Evolutionary conservation across 75 land plant species (phyloP).

Genomic region (Sequoiadendron giganteum): DNA sequence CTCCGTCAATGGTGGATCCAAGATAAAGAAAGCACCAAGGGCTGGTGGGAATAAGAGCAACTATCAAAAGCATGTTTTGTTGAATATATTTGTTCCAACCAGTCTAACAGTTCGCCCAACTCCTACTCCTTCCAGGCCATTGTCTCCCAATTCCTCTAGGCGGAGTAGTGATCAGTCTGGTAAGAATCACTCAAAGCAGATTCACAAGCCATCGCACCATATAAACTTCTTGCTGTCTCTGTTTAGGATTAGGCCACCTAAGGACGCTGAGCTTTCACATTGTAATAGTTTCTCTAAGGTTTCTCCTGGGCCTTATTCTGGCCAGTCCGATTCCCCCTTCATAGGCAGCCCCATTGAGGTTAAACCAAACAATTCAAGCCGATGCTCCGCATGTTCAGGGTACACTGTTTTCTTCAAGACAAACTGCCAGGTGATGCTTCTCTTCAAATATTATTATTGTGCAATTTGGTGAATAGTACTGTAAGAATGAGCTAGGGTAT

Average conservation of each 20-base stretch:
- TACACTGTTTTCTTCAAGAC: conserved; percentile 10
- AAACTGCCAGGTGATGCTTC: conserved; percentile 10
- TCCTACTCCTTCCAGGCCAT: conserved; percentile 9
- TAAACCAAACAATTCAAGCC: not conserved
- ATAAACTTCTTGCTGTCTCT: not conserved
- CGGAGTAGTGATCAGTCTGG: not conserved
- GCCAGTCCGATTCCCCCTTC: not conserved
- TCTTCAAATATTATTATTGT: not conserved
- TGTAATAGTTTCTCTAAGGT: conserved; percentile 9
- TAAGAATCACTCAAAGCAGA: not conserved
- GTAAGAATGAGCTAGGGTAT: not conserved
- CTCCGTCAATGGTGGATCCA: not conserved
- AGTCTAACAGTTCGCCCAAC: conserved; percentile 21
- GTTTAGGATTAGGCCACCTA: not conserved
- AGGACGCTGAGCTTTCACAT: conserved; percentile 8
- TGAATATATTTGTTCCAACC: conserved; percentile 13
- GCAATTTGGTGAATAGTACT: not conserved
- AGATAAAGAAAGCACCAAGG: not conserved
- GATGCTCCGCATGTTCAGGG: not conserved
- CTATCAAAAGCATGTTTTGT: not conserved
- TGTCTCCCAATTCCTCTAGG: not conserved
- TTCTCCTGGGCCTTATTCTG: conserved; percentile 1
- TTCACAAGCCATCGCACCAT: not conserved
- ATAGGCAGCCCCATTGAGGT: not conserved
- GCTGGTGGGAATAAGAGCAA: not conserved